Evolutionary conservation across 2,329 filamentous ascomycete species (phyloP), one percentile per base, ranked within the genome.

Genomic region (Sarocladium brachiariae): DNA sequence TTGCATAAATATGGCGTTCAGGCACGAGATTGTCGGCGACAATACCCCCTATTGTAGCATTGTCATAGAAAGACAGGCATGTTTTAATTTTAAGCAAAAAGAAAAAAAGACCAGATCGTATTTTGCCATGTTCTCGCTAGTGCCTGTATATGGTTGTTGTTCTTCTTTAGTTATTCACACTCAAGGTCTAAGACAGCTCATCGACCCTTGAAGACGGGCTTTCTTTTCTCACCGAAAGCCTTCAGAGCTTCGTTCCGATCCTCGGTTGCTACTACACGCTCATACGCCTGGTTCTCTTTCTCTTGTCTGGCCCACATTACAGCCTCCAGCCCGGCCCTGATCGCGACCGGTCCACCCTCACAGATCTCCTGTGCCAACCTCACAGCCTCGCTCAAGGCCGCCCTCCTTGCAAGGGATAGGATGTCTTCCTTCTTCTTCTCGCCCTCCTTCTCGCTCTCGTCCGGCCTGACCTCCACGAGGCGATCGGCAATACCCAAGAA

Each of bases 401-500:
- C 80, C 55, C 78, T 78, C 47, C 35, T 33, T 16, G 87, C 86
- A 27, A 72, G 69, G 4, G 72, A 70, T 50, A 83, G 72, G 49
- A 86, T 61, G 39, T 69, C 60, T 31, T 49, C 31, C 31, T 49
- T 49, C 50, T 80, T 30, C 13, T 25, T n/a, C n/a, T n/a, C n/a
- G n/a, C n/a, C 46, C 8, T 13, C 46, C 30, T 49, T 27, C 7
- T 37, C 37, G 35, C 70, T 69, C 57, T 68, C 65, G 49, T 80
- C 74, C 57, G 81, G 76, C 5, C 80, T 78, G 19, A 95, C 77
- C 67, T 96, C 87, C 21, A 96, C 89, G 25, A 97, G 70, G n/a
- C 92, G 77, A 69, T 97, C 90, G 39, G 88, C 91, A 30, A 99
- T 75, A 1, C 93, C 93, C 16, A 96, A 70, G 65, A 95, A 93